phyloP scores from a whole-genome alignment of 345 rosid genomes.

The Turnera subulata region DNA sequence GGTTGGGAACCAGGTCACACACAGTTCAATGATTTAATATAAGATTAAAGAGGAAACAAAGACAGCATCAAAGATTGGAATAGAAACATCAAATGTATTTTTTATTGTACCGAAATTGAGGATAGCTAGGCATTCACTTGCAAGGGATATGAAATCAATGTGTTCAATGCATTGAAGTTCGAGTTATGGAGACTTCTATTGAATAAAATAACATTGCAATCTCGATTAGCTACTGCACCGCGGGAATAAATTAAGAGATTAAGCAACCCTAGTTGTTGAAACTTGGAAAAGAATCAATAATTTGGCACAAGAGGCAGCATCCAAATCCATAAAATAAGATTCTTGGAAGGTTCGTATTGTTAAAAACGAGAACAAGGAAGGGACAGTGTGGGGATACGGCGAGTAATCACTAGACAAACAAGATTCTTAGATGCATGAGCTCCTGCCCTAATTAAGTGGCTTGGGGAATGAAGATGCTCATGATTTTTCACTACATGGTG shows the following conservation, averaged over 20 bases:
- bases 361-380: neutral
- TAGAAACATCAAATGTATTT: slow-evolving; percentile 54
- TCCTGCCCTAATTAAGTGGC: slow-evolving; percentile 2
- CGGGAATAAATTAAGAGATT: slow-evolving; percentile 9
- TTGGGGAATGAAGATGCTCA: slow-evolving; percentile 29
- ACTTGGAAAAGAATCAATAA: slow-evolving; percentile 45
- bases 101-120: slow-evolving; percentile 31
- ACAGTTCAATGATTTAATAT: slow-evolving; percentile 8
- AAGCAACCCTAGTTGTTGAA: slow-evolving; percentile 59
- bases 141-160: slow-evolving; percentile 48
- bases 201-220: slow-evolving; percentile 27
- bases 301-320: slow-evolving; percentile 51
- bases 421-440: slow-evolving; percentile 32
- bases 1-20: slow-evolving; percentile 21
- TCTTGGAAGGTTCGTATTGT: slow-evolving; percentile 48
- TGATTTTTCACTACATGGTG: slow-evolving; percentile 19
- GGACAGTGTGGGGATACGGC: slow-evolving; percentile 30
- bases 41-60: slow-evolving; percentile 6
- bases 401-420: slow-evolving; percentile 45
- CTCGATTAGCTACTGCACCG: slow-evolving; percentile 28
- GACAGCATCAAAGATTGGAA: slow-evolving; percentile 53
- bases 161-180: slow-evolving; percentile 43
- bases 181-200: slow-evolving; percentile 56
- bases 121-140: slow-evolving; percentile 29
- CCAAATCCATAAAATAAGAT: slow-evolving; percentile 34